Base-by-base conservation (phyloP, 257 asterid genomes). In the Lavandula angustifolia region DNA sequence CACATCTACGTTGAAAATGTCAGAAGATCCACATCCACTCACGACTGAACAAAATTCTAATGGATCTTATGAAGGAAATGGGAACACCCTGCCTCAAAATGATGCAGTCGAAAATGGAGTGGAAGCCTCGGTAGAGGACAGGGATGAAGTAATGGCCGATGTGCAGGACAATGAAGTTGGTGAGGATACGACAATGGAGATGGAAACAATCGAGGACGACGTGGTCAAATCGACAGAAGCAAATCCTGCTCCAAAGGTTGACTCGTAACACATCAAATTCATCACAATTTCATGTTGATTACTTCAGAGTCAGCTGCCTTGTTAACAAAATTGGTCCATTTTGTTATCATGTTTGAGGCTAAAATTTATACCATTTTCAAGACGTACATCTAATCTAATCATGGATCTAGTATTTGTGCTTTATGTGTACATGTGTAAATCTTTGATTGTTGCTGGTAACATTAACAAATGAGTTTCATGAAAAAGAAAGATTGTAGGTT, bases 101-200 rank as follows among this genome's bases (percentile, higher is more conserved):
- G 60, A 44, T 18, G 37, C 68, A 11, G 76, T 65, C 6, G 80
- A 82, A 66, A 87, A 85, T 58, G 95, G 97, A 32, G 84, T 79
- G 6, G 80, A 83, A 62, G 73, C 82, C 18, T 40, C 78, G 3
- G 65, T 67, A 18, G 84, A 76, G 47, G 87, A 85, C 71, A 74
- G 69, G 29, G 97, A 91, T 78, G 97, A 84, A 76, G 74, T 90
- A 75, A 90, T 91, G 96, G 70, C 82, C 0, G 97, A 91, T 66
- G 97, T 80, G 18, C 88, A 82, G 68, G 92, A 82, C 71, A 62
- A 82, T 2, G 90, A 76, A 66, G 83, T 50, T 31, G 80, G 76
- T 31, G 94, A 83, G 60, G 83, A 75, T 55, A 84, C 75, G 80
- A 73, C 89, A 6, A 76, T 84, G 17, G 89, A 84, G 79, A 78